These are phyloP conservation scores for Heterobasidion parviporum DNA, from an alignment of 1,284 basidiomycete species.

Conservation along the genomic window DNA sequence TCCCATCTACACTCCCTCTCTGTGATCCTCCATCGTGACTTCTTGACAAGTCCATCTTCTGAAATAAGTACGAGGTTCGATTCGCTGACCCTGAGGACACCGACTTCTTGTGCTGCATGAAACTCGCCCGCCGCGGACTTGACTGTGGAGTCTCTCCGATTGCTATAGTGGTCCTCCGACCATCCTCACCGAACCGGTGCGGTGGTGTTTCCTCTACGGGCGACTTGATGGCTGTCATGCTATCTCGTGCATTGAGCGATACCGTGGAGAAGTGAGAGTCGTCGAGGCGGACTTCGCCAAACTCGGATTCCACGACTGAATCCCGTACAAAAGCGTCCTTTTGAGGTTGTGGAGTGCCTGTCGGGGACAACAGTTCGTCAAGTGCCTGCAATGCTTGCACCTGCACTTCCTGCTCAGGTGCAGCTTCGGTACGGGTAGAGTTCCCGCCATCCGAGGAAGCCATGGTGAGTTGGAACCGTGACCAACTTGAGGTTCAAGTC, in stretches of 20 bases:
- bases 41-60: no score
- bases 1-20: slow-evolving; percentile 52
- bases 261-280: slow-evolving; percentile 54
- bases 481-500: neutral
- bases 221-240: slow-evolving; percentile 14
- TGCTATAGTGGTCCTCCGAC: slow-evolving; percentile 9
- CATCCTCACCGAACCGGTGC: slow-evolving; percentile 17
- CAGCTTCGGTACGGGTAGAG: neutral
- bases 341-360: slow-evolving; percentile 2
- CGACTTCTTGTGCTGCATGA: slow-evolving; percentile 31
- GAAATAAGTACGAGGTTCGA: no score
- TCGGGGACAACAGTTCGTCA: slow-evolving; percentile 10
- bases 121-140: neutral
- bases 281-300: slow-evolving; percentile 23
- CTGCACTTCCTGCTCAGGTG: neutral
- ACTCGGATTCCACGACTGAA: slow-evolving; percentile 12
- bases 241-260: slow-evolving; percentile 32
- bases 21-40: neutral
- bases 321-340: slow-evolving; percentile 3
- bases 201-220: slow-evolving; percentile 4
- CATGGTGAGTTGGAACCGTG: neutral
- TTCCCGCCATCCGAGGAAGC: neutral
- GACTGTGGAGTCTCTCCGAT: neutral
- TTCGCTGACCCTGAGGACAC: no score
- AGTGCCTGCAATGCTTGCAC: slow-evolving; percentile 1